These are phyloP conservation scores for Exophiala xenobiotica DNA, from an alignment of 2,329 filamentous ascomycete species.

Conservation along the genomic window DNA sequence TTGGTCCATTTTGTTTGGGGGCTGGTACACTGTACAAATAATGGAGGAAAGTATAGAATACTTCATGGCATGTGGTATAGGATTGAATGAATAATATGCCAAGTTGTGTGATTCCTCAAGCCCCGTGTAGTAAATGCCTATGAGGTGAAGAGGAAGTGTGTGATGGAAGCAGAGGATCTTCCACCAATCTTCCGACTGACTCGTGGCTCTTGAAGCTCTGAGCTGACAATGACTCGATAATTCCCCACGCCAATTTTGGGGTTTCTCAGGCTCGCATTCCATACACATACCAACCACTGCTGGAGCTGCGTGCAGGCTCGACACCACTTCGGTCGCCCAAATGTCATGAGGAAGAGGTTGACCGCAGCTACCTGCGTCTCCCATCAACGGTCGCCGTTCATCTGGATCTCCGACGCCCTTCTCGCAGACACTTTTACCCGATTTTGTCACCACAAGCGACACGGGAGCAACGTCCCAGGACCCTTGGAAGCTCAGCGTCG, in stretches of 20 bases:
- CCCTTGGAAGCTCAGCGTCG: slow-evolving; percentile 62
- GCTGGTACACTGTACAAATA: neutral
- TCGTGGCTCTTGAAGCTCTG: neutral
- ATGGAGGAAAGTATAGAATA: too few species aligned
- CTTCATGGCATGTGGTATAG: too few species aligned
- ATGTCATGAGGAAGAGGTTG: slow-evolving; percentile 29
- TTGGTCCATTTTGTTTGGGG: neutral
- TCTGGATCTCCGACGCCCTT: slow-evolving; percentile 49
- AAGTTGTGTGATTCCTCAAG: neutral
- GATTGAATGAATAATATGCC: neutral
- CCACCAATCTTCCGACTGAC: neutral
- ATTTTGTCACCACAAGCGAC: slow-evolving; percentile 48
- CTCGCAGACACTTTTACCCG: slow-evolving; percentile 50
- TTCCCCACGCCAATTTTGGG: neutral
- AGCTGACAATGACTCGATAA: neutral
- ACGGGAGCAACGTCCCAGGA: slow-evolving; percentile 62
- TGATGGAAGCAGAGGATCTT: too few species aligned
- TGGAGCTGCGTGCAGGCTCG: neutral
- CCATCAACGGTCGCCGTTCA: slow-evolving; percentile 14
- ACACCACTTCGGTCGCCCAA: slow-evolving; percentile 9
- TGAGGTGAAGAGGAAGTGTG: too few species aligned
- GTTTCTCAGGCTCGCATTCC: neutral
- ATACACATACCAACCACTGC: neutral
- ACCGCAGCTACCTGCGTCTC: slow-evolving; percentile 24
- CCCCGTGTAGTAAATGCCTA: too few species aligned